Evolutionary conservation across 192 early-diverging fungal species (phyloP).

Genomic region (Umbelopsis sp.): DNA sequence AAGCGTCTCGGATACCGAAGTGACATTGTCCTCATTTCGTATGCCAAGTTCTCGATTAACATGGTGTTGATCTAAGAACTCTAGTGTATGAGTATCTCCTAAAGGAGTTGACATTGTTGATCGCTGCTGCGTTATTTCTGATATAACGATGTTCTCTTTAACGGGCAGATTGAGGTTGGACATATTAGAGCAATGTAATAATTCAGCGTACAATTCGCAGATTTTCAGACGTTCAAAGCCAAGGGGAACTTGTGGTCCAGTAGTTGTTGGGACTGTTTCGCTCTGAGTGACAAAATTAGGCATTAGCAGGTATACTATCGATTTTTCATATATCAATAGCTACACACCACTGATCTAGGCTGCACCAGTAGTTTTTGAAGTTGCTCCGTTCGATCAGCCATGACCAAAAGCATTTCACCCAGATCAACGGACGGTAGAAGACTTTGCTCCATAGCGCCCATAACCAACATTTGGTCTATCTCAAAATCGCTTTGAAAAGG

Average conservation of each 20-base stretch:
- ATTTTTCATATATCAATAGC: background rate
- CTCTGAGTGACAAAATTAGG: slow-evolving; percentile 34
- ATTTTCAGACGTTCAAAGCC: slow-evolving; percentile 96
- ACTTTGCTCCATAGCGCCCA: slow-evolving; percentile 23
- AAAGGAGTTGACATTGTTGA: slow-evolving; percentile 27
- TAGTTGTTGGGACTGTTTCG: slow-evolving; percentile 71
- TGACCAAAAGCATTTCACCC: slow-evolving; percentile 87
- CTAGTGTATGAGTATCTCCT: slow-evolving; percentile 20
- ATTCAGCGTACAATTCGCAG: slow-evolving; percentile 98
- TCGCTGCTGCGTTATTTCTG: slow-evolving; percentile 9
- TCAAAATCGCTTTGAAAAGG: slow-evolving; percentile 30
- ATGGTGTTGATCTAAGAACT: slow-evolving; percentile 19
- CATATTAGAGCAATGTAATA: slow-evolving; percentile 92
- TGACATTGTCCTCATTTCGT: background rate
- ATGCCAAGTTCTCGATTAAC: slow-evolving; percentile 8
- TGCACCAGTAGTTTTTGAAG: slow-evolving; percentile 76
- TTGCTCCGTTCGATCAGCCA: slow-evolving; percentile 75
- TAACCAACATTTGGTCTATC: slow-evolving; percentile 31
- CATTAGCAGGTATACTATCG: background rate
- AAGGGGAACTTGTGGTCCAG: slow-evolving; percentile 79
- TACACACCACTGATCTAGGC: slow-evolving; percentile 73
- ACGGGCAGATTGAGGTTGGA: slow-evolving; percentile 63
- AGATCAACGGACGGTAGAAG: slow-evolving; percentile 50
- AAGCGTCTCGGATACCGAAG: background rate
- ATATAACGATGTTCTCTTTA: slow-evolving; percentile 16